Base-by-base conservation (phyloP, 257 asterid genomes). In the Solanum appendiculatum region DNA sequence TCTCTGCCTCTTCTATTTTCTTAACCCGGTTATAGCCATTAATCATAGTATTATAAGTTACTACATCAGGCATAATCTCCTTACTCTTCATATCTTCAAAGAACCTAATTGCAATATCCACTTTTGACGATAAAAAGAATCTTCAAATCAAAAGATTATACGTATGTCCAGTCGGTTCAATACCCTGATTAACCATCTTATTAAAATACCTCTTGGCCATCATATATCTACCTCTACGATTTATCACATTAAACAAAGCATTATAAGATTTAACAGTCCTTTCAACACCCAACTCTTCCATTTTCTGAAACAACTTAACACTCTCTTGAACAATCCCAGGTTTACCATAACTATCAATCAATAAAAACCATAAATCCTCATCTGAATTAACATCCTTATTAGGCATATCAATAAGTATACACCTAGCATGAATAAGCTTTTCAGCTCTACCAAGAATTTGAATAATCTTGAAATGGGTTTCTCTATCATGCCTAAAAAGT, bases 261-360 rank as follows among this genome's bases (percentile, higher is more conserved):
- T 97, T 91, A 78, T 94, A 95, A 6, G 98, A 91, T 85, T 95
- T 97, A 39, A 92, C 21, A 13, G 94, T 93, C 84, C 95, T 88
- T 74, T 90, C 87, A 9, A 97, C 98, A 58, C 98, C 98, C 46
- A 94, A 87, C 86, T 95, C 98, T 84, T 85, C 93, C 98, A 97
- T 97, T 88, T 92, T 97, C 88, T 90, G 91, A 56, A 97, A 95
- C 93, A 97, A 21, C 86, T 91, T 94, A 63, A 97, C 98, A 90
- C 98, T 95, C 94, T 97, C 99, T 92, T 94, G 99, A 87, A 97
- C 99, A 44, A 97, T 95, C 73, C 98, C 98, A 2, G 94, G 94
- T 87, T 88, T 91, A 9, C 99, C 99, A 87, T 96, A 97, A 56
- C 98, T 92, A 82, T 93, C 95, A 85, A 95, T 93, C 98, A 97